Conservation (phyloP, 345 rosid species). For the Salix arbutifolia region DNA sequence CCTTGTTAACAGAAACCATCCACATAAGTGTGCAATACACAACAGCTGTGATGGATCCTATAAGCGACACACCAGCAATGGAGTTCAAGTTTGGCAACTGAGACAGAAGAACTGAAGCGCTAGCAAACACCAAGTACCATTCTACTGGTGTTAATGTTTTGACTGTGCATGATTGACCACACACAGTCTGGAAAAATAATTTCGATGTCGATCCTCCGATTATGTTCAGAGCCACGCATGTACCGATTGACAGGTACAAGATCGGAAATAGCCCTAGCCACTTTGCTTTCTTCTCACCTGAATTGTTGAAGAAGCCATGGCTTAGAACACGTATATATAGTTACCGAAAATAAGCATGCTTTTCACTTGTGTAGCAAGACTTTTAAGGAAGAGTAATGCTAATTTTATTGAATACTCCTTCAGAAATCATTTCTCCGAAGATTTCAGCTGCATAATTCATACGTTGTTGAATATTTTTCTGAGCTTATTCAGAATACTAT, state of each 20-base stretch:
- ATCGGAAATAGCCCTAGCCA: constrained; percentile 33
- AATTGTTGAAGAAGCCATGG: background rate
- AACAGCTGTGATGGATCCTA: constrained; percentile 36
- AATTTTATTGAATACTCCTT: too few species aligned
- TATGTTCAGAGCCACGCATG: constrained; percentile 34
- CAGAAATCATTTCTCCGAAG: too few species aligned
- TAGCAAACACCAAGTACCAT: constrained; percentile 42
- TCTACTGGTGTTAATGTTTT: constrained; percentile 23
- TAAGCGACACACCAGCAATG: constrained; percentile 28
- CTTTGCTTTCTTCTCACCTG: constrained; percentile 33
- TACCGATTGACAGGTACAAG: constrained; percentile 35
- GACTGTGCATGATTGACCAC: constrained; percentile 12
- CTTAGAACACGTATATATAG: background rate
- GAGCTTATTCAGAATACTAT: background rate
- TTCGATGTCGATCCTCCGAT: constrained; percentile 33
- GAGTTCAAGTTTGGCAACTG: constrained; percentile 53
- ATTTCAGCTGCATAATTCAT: too few species aligned
- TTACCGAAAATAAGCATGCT: background rate
- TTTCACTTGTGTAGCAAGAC: background rate
- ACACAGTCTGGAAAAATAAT: constrained; percentile 30
- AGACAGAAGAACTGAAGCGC: constrained; percentile 31
- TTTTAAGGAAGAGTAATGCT: too few species aligned
- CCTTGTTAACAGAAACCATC: constrained; percentile 30
- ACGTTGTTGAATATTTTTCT: background rate
- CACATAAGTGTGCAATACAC: constrained; percentile 35